A percentile compares a stretch with the other conserved stretches of the same genome.
These are phyloP conservation scores for Citrus sinensis DNA, from an alignment of 345 rosid species.

Conservation along the genomic window DNA sequence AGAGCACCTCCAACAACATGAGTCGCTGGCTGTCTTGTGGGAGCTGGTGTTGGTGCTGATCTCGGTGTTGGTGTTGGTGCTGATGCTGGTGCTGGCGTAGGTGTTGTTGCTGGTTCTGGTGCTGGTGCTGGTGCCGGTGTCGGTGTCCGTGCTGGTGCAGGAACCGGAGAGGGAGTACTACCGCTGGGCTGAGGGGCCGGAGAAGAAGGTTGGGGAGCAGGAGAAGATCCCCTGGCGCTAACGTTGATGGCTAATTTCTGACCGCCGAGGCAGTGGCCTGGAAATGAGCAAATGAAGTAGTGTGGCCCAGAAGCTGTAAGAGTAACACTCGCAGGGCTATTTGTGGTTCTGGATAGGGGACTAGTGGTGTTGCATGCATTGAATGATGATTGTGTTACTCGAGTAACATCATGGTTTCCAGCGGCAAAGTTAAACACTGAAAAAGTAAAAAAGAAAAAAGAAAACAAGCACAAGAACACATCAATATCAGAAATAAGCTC, in stretches of 20 bases:
- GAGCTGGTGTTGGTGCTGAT: constrained; percentile 24
- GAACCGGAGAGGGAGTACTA: constrained; percentile 6
- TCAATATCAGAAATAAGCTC: neutral
- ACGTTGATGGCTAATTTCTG: constrained; percentile 29
- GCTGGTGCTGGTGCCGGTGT: constrained; percentile 15
- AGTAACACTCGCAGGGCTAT: constrained; percentile 28
- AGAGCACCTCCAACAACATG: constrained; percentile 27
- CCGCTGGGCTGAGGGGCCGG: constrained; percentile 24
- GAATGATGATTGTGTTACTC: constrained; percentile 34
- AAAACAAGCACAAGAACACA: neutral
- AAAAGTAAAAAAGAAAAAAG: too few species aligned
- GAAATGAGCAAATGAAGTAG: constrained; percentile 29
- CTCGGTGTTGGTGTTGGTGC: neutral
- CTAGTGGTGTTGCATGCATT: constrained; percentile 32
- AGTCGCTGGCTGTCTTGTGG: constrained; percentile 17
- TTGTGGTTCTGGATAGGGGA: constrained; percentile 17
- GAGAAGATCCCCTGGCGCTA: constrained; percentile 8
- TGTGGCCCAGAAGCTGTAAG: constrained; percentile 31
- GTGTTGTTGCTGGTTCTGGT: neutral
- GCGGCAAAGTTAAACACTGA: constrained; percentile 42
- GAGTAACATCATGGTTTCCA: constrained; percentile 39
- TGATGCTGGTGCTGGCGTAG: neutral
- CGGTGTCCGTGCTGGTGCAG: constrained; percentile 20
- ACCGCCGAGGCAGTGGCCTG: constrained; percentile 45
- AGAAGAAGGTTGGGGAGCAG: constrained; percentile 9